Evolutionary conservation across 345 rosid species (phyloP).

Genomic region (Abelmoschus esculentus): DNA sequence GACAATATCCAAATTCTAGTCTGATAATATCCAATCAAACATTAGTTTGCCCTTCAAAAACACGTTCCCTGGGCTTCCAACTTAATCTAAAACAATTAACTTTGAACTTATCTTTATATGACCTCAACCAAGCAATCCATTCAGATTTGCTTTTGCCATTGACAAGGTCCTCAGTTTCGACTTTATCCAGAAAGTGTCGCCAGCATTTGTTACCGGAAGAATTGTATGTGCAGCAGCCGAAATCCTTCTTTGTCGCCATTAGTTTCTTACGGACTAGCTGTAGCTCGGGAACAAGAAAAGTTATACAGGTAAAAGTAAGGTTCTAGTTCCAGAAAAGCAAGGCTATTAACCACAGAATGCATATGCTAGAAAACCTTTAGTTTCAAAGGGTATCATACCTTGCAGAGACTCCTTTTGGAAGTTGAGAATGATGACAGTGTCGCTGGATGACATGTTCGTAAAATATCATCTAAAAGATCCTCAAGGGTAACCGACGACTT

Average conservation of each 20-base stretch:
- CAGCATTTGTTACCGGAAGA: slow-evolving; percentile 26
- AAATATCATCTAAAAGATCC: slow-evolving; percentile 19
- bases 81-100: no score
- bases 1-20: not conserved
- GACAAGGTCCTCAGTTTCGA: slow-evolving; percentile 9
- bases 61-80: no score
- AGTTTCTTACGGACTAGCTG: slow-evolving; percentile 16
- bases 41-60: not conserved
- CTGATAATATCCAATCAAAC: not conserved
- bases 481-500: slow-evolving; percentile 19
- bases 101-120: not conserved
- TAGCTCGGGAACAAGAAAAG: slow-evolving; percentile 5
- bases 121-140: slow-evolving; percentile 24
- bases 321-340: not conserved
- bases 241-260: slow-evolving; percentile 10
- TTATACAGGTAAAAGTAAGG: not conserved
- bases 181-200: slow-evolving; percentile 29
- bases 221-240: slow-evolving; percentile 26
- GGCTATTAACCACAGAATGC: not conserved
- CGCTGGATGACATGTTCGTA: slow-evolving; percentile 23
- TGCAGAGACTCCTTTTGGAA: slow-evolving; percentile 16
- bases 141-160: not conserved
- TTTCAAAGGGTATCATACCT: slow-evolving; percentile 21
- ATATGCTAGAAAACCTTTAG: not conserved
- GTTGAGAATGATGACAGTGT: slow-evolving; percentile 17